Base-by-base conservation (phyloP, 495 filamentous ascomycete genomes). In the Thermochaetoides thermophila region DNA sequence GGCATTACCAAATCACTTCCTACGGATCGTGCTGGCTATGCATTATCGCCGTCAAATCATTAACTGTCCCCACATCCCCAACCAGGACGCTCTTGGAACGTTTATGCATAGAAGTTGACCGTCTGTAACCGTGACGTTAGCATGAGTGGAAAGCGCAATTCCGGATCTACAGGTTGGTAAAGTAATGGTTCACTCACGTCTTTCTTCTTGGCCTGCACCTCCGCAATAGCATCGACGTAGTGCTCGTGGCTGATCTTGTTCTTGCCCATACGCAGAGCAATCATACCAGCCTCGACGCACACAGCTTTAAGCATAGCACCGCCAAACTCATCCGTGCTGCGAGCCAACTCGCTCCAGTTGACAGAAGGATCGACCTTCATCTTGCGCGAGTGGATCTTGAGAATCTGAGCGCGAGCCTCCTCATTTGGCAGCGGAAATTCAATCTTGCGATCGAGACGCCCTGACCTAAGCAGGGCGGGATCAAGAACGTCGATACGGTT, bases 341-440 rank as follows among this genome's bases (percentile, higher is more conserved):
- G 73, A 4, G 89, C 89, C 56, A 99, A 56, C 57, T 99, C 89
- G 27, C 71, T 68, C 91, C 91, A 99, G 69, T 99, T 99, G 49
- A 99, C 81, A 19, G 66, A 76, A 37, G 81, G 73, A 47, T 94
- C 83, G 7, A 95, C 84, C 43, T 84, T 85, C 89, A 99, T 99
- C 66, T 99, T 99, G 34, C 89, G 73, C 31, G 79, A 86, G 64
- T 99, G 89, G 44, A 99, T 99, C 57, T 81, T 81, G 41, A 99
- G 64, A 57, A 99, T 99, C 61, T 96, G 86, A 7, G 87, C 86
- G 17, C 89, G 78, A 2, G 91, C 85, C 60, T 99, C 89, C 60
- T 96, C 89, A 60, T 96, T 99, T n/a, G 89, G 89, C 12, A 96
- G 71, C 3, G 89, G 91, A 65, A 97, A 99, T 61, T 99, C 89